A percentile compares a stretch with the other conserved stretches of the same genome.
Evolutionary conservation across 2,329 filamentous ascomycete species (phyloP).

Genomic region (Arachnopeziza araneosa): DNA sequence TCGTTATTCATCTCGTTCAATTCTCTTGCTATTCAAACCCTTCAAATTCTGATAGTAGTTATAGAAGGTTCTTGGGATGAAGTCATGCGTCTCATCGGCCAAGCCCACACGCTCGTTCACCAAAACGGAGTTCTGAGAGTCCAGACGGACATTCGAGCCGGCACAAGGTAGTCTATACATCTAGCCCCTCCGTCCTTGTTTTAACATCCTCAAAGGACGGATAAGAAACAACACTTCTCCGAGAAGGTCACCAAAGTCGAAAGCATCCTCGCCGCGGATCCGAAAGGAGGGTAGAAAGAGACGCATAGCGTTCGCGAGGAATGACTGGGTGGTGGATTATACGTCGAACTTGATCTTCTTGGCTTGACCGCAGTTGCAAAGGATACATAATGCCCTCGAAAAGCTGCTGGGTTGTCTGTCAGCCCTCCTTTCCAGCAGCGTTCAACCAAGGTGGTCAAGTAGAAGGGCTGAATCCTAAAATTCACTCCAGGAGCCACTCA

Average conservation of each 20-base stretch:
- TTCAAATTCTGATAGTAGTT: neutral
- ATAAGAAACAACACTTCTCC: slow-evolving; percentile 28
- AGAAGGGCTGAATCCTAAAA: too few species aligned
- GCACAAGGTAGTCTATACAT: slow-evolving; percentile 49
- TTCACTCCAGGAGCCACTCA: too few species aligned
- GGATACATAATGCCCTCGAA: neutral
- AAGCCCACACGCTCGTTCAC: slow-evolving; percentile 75
- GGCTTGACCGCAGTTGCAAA: neutral
- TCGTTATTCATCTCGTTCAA: neutral
- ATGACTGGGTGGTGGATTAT: neutral
- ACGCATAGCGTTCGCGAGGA: neutral
- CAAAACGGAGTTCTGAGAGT: slow-evolving; percentile 72
- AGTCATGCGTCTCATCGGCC: slow-evolving; percentile 79
- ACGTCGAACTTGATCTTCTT: neutral
- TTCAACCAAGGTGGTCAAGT: too few species aligned
- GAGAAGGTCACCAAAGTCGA: slow-evolving; percentile 30
- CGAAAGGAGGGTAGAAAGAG: neutral
- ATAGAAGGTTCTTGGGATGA: slow-evolving; percentile 87
- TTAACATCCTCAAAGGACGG: slow-evolving; percentile 17
- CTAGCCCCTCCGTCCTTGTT: neutral
- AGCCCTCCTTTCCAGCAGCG: too few species aligned
- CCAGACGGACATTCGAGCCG: slow-evolving; percentile 83
- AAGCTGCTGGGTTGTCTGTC: too few species aligned
- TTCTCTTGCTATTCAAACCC: too few species aligned
- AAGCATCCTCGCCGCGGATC: slow-evolving; percentile 19